Conservation (phyloP, 1,139 yeast genomes). For the Sugiyamaella grinbergsii region DNA sequence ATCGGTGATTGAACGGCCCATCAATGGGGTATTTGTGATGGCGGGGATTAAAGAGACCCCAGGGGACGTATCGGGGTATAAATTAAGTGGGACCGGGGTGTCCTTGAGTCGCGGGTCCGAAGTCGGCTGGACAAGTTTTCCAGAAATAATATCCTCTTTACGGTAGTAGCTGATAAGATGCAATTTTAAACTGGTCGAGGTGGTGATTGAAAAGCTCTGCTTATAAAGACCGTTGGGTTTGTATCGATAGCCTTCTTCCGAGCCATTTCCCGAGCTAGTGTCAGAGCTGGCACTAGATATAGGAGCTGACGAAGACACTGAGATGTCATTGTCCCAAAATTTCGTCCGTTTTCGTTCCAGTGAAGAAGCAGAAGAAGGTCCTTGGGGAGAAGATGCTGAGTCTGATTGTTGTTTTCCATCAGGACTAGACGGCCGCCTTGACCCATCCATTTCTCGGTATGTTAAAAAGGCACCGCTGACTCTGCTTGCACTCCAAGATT, state of each 20-base stretch:
- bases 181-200: constrained; percentile 52
- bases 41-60: constrained; percentile 38
- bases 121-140: constrained; percentile 46
- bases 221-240: constrained; percentile 57
- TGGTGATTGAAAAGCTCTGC: constrained; percentile 58
- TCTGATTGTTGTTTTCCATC: constrained; percentile 18
- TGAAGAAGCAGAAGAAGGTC: constrained; percentile 10
- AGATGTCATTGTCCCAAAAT: constrained; percentile 22
- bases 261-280: constrained; percentile 21
- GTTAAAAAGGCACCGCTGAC: constrained; percentile 59
- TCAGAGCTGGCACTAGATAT: constrained; percentile 14
- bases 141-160: constrained; percentile 39
- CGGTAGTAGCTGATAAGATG: constrained; percentile 59
- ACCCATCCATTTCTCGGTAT: constrained; percentile 55
- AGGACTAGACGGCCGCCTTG: constrained; percentile 25
- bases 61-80: constrained; percentile 44
- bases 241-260: constrained; percentile 41
- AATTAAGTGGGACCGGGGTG: constrained; percentile 43
- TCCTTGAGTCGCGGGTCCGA: constrained; percentile 44
- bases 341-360: constrained; percentile 21
- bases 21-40: constrained; percentile 32
- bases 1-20: constrained; percentile 22
- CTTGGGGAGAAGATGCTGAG: constrained; percentile 11
- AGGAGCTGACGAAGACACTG: constrained; percentile 12
- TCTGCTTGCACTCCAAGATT: constrained; percentile 62